Conservation (phyloP, 2,329 filamentous ascomycete species). For the Aspergillus flavus region DNA sequence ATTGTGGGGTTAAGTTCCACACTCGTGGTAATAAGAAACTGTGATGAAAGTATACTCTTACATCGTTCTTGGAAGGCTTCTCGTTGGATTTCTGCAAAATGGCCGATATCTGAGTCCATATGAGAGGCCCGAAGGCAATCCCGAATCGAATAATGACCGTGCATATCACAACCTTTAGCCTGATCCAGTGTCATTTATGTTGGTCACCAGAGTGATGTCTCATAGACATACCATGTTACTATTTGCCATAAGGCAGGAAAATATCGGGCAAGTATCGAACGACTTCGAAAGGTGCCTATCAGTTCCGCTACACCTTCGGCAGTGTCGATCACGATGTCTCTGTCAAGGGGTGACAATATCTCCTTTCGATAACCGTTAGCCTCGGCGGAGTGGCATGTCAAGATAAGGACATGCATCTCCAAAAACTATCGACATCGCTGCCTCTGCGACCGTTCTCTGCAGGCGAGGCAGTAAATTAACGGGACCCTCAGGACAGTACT, state of each 20-base stretch:
- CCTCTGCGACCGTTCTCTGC: slow-evolving; percentile 1
- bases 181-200: not conserved
- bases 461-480: not conserved
- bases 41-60: not conserved
- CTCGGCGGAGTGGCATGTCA: too few species aligned
- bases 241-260: not conserved
- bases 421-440: not conserved
- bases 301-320: not conserved
- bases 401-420: not conserved
- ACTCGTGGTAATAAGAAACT: too few species aligned
- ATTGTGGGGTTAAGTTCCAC: not conserved
- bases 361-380: not conserved
- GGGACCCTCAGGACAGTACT: not conserved
- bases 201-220: not conserved
- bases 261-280: not conserved
- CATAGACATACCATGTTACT: not conserved
- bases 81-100: not conserved
- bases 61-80: not conserved
- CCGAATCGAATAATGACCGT: not conserved
- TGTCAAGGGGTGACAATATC: not conserved
- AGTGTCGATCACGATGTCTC: not conserved
- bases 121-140: not conserved
- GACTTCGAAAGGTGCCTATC: slow-evolving; percentile 1
- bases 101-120: not conserved
- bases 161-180: not conserved